Base-by-base conservation (phyloP, 495 filamentous ascomycete species). In the Lepidopterella palustris region DNA sequence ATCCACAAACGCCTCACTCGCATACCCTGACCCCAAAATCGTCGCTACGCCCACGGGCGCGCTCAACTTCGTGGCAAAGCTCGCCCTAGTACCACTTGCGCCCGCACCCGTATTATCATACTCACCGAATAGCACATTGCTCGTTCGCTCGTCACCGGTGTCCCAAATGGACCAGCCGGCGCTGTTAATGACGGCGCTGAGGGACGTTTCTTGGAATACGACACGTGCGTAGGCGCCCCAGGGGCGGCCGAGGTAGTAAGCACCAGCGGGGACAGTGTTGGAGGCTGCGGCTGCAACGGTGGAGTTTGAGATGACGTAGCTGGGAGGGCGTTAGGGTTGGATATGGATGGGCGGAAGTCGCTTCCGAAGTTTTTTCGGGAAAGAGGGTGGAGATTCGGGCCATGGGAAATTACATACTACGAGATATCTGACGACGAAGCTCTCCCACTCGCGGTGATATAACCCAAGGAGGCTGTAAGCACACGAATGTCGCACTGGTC, bases 151-250 rank as follows among this genome's bases (percentile, higher is more conserved):
- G 29, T 75, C 70, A 13, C 73, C 72, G 4, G 58, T 68, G 42
- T 74, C 76, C 85, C 85, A 87, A 20, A 74, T 63, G n/a, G 64
- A 69, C 85, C 85, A 87, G 0, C 84, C 85, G 1, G 80, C 80
- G 13, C 71, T 50, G 63, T 85, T 84, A 60, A 89, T 79, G 18
- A 86, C 79, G 26, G 67, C 63, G n/a, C 73, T 75, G 63, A 87
- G 71, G 4, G 60, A 56, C 2, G 79, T 84, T 28, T 76, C 72
- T 69, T 87, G 85, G 71, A 87, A 83, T 25, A 82, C 77, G 2
- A 86, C 85, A 1, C 81, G 72, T 4, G 84, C 76, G 61, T 81
- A 86, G 52, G 79, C 69, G 9, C 76, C 70, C 84, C 84, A 88
- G 18, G 85, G 86, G n/a, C 84, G 77, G 5, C 85, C 85, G 3